Evolutionary conservation across 805 yeast species (phyloP), one percentile per base, ranked within the genome.

Genomic region (Citeromyces matritensis): DNA sequence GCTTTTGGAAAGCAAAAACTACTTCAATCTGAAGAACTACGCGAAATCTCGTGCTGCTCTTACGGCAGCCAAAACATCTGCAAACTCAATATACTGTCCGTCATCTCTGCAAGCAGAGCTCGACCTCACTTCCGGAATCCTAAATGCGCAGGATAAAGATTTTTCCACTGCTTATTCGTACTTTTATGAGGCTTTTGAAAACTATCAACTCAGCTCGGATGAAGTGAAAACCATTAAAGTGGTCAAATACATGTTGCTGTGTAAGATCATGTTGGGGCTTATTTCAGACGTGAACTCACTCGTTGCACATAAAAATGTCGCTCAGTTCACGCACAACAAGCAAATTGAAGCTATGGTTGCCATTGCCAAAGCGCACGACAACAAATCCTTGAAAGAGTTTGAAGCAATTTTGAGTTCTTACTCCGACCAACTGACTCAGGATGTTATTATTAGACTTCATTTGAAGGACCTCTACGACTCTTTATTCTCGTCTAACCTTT

Each of bases 271-370:
- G 98, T 61, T 84, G 43, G 84, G 83, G 46, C 58, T 78, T 44
- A 69, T 82, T 29, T 91, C 80, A 44, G 98, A 91, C 45, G 81
- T 86, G 28, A 82, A 80, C 43, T 68, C 71, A 41, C 70, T 91
- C 32, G 60, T 91, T 45, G 65, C 66, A 39, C 77, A 81, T 52
- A 88, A 91, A 41, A 65, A 63, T 35, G 66, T 58, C 9, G 23
- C 31, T 27, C 35, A 35, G 19, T 37, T 23, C 28, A 33, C 46
- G 48, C 76, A 80, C 38, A 81, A 88, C 9, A 73, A 72, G 35
- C 94, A 83, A 33, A 79, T 91, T 38, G 97, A 91, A 44, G 95
- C 97, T 11, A 86, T 91, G 94, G 82, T 78, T 52, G 80, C 95
- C 3, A 82, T 91, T 39, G 80, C 97, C 1, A 65, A 73, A 24